Evolutionary conservation across 371 early-diverging fungal species (phyloP), one percentile per base, ranked within the genome.

Genomic region (Mucor piriformis): DNA sequence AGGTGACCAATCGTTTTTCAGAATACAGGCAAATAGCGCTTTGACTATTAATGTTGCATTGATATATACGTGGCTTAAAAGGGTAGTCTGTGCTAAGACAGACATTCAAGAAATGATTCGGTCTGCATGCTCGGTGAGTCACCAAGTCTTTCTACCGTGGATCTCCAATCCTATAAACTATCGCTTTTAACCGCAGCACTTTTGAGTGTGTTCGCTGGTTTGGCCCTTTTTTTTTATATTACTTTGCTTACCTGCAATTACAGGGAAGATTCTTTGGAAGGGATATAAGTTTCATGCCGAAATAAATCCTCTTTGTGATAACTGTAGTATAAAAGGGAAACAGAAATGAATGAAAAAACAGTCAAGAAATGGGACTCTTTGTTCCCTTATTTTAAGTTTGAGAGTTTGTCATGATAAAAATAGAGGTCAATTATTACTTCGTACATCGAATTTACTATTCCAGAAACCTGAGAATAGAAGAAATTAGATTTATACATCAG

Each of bases 41-140:
- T 75, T 96, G 95, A 69, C 92, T 90, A 84, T 99, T 98, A 79
- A 99, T 97, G 84, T 99, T 99, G 61, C 97, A 97, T 83, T 99
- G 99, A 72, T 96, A 99, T 61, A 99, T 97, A 52, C 92, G 82
- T 53, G 99, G 97, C 84, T 97, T 97, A 87, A 98, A 99, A 18
- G 99, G 99, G 72, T 99, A 99, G 70, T 98, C 99, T 37, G 92
- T 88, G 23, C 98, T 97, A 82, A 99, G 96, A 70, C 92, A 92
- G 68, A 99, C 97, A 50, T 89, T 83, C 62, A 99, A 82, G 83
- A 99, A 96, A 98, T 98, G 55, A 95, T 92, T 48, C 99, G 98
- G 49, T 82, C 82, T 44, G 84, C 66, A 69, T 90, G 90, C n/a
- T n/a, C 54, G 92, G 91, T 57, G 87, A 82, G 47, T 84, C 87